Evolutionary conservation across 192 early-diverging fungal species (phyloP).

Genomic region (Chytriomyces sp.): DNA sequence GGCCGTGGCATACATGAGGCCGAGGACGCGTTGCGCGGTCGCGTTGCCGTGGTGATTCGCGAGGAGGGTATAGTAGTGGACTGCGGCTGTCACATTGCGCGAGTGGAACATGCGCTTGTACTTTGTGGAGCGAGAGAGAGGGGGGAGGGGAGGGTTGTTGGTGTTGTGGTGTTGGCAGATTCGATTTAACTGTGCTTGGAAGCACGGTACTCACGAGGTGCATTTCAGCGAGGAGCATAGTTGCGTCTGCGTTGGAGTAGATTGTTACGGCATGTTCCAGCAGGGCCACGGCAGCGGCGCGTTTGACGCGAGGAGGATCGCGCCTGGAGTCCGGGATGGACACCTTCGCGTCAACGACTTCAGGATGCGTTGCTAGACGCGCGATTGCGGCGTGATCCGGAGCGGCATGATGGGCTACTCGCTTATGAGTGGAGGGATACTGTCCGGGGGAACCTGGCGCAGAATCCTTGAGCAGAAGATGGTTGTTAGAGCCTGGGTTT

Average conservation of each 20-base stretch:
- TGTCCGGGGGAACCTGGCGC: too few species aligned
- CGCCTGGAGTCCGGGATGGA: too few species aligned
- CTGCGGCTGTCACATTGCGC: constrained; percentile 62
- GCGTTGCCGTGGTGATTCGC: constrained; percentile 70
- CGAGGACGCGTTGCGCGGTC: constrained; percentile 86
- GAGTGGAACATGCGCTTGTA: constrained; percentile 19
- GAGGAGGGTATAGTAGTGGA: constrained; percentile 63
- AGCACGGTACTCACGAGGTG: constrained; percentile 59
- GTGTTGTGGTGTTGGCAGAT: constrained; percentile 56
- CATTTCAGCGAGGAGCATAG: constrained; percentile 71
- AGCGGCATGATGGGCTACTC: too few species aligned
- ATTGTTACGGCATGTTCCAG: constrained; percentile 52
- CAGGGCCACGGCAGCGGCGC: constrained; percentile 49
- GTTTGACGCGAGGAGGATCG: too few species aligned
- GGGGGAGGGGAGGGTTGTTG: background rate
- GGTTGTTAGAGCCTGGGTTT: too few species aligned
- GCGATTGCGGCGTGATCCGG: too few species aligned
- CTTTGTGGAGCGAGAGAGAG: background rate
- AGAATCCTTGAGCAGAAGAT: too few species aligned
- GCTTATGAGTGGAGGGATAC: too few species aligned
- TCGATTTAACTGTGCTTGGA: background rate
- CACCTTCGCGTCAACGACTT: too few species aligned
- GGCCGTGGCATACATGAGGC: constrained; percentile 89
- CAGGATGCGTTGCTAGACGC: too few species aligned
- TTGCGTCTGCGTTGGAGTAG: constrained; percentile 56